phyloP scores from a whole-genome alignment of 2,329 filamentous ascomycete species.

The Cordyceps militaris region DNA sequence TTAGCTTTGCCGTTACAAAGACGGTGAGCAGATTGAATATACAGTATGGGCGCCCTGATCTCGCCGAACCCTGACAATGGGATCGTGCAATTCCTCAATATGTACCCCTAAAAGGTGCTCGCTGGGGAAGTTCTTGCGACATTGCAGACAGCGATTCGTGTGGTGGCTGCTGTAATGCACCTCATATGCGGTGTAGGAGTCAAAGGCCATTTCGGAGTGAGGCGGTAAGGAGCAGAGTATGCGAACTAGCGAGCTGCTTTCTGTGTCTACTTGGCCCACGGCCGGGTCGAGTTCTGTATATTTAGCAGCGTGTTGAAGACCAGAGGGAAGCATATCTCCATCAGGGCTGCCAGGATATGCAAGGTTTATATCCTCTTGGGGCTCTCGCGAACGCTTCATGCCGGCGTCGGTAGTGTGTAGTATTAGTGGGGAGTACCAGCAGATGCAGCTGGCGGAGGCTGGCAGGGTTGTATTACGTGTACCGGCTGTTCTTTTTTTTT shows the following conservation, averaged over 20 bases:
- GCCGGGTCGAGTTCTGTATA: constrained; percentile 50
- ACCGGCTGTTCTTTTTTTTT: not conserved
- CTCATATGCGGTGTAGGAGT: constrained; percentile 74
- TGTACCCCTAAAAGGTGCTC: constrained; percentile 74
- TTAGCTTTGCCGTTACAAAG: not conserved
- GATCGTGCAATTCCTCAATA: constrained; percentile 86
- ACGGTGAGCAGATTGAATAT: constrained; percentile 17
- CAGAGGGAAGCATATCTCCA: constrained; percentile 14
- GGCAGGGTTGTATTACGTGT: not conserved
- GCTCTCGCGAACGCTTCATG: constrained; percentile 60
- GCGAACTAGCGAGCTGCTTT: constrained; percentile 23
- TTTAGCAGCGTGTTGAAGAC: constrained; percentile 39
- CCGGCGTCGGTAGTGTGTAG: not conserved
- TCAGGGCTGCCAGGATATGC: constrained; percentile 17
- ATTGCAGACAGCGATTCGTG: constrained; percentile 77
- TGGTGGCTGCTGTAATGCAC: constrained; percentile 77
- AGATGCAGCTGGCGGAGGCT: not conserved
- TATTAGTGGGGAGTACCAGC: constrained; percentile 1
- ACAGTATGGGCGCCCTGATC: constrained; percentile 84
- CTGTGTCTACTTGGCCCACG: constrained; percentile 26
- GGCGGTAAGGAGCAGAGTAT: constrained; percentile 82
- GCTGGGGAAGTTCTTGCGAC: constrained; percentile 81
- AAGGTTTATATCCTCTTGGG: constrained; percentile 39
- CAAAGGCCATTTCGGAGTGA: constrained; percentile 67
- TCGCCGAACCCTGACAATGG: constrained; percentile 62